Evolutionary conservation across 2,329 filamentous ascomycete species (phyloP).

Genomic region (Fusarium sulawesiense): DNA sequence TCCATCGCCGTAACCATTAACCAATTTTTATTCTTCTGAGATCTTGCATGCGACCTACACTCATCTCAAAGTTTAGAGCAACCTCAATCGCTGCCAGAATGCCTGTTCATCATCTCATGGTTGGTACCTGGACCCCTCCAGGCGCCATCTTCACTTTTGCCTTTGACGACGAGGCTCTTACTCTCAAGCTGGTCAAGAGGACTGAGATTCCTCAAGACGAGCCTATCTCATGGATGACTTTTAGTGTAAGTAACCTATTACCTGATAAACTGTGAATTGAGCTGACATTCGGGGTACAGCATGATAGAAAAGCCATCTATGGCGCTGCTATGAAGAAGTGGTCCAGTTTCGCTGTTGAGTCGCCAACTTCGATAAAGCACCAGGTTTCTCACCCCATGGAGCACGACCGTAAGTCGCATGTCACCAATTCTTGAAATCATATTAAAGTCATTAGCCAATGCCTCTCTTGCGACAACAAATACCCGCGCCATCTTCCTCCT

Average conservation of each 20-base stretch:
- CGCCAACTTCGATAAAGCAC: constrained; percentile 80
- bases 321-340: constrained; percentile 95
- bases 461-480: constrained; percentile 76
- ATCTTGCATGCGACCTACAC: constrained; percentile 22
- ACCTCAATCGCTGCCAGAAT: constrained; percentile 59
- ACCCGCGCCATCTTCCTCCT: constrained; percentile 91
- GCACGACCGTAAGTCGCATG: constrained; percentile 72
- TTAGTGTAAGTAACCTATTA: constrained; percentile 71
- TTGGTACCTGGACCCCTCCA: constrained; percentile 90
- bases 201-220: constrained; percentile 85
- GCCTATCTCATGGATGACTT: constrained; percentile 94
- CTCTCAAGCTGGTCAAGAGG: constrained; percentile 79
- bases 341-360: constrained; percentile 82
- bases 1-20: constrained; percentile 21
- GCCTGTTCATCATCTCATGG: constrained; percentile 88
- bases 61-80: constrained; percentile 29
- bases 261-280: neutral
- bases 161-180: constrained; percentile 85
- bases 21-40: neutral
- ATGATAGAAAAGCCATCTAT: constrained; percentile 85
- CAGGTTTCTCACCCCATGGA: constrained; percentile 79
- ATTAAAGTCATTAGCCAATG: constrained; percentile 64
- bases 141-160: constrained; percentile 90
- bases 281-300: constrained; percentile 59
- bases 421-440: neutral